phyloP scores from a whole-genome alignment of 2,329 filamentous ascomycete genomes.

The Calonectria pauciramosa region DNA sequence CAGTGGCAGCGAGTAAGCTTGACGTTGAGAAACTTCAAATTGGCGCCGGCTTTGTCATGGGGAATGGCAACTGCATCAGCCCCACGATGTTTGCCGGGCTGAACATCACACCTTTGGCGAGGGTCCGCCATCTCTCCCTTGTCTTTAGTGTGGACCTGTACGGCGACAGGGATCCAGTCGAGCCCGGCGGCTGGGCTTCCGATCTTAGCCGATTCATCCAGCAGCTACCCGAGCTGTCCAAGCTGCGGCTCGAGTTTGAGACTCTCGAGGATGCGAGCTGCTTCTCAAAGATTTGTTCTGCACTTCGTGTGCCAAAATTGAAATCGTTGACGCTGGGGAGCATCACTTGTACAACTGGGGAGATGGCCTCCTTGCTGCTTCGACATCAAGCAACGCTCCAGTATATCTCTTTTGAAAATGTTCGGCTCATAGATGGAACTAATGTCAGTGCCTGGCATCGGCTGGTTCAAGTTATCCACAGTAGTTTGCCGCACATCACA shows the following conservation, averaged over 20 bases:
- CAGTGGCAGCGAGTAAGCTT: background rate
- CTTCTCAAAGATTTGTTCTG: background rate
- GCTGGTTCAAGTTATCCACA: background rate
- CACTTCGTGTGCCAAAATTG: background rate
- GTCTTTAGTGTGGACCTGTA: background rate
- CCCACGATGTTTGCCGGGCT: conserved; percentile 11
- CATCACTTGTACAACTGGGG: background rate
- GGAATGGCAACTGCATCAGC: conserved; percentile 9
- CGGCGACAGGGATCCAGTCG: background rate
- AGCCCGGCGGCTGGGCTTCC: background rate
- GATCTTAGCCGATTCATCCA: background rate
- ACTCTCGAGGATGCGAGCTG: background rate
- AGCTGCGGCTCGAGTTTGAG: conserved; percentile 6
- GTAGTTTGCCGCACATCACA: background rate
- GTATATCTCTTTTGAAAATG: background rate
- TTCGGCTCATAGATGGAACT: background rate
- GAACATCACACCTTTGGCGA: background rate
- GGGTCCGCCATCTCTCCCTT: conserved; percentile 6
- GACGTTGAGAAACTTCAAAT: conserved; percentile 1
- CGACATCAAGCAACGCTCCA: background rate
- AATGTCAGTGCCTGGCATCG: background rate
- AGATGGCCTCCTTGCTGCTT: background rate
- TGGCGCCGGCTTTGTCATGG: conserved; percentile 2
- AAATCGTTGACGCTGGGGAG: background rate
- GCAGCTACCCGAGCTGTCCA: background rate